A percentile compares a stretch with the other conserved stretches of the same genome.
phyloP scores from a whole-genome alignment of 2,329 filamentous ascomycete genomes.

The Mariannaea sp. region DNA sequence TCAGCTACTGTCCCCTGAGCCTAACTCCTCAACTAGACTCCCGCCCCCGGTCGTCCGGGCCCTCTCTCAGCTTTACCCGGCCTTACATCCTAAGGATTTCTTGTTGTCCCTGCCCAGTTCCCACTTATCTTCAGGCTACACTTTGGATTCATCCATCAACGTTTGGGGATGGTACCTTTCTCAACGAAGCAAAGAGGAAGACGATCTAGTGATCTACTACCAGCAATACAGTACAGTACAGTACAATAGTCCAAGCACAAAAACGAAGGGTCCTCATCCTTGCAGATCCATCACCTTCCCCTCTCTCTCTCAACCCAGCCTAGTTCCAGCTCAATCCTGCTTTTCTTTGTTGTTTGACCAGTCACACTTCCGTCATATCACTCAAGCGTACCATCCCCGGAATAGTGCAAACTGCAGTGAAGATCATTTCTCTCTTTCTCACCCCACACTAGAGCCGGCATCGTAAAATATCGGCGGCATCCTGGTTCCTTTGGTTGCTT shows the following conservation, averaged over 20 bases:
- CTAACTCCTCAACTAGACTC: too few species aligned
- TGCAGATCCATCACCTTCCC: neutral
- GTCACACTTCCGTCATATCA: neutral
- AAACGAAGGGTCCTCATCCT: neutral
- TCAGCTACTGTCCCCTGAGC: too few species aligned
- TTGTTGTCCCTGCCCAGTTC: neutral
- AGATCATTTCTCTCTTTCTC: conserved; percentile 8
- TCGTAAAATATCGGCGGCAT: conserved; percentile 6
- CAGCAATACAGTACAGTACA: too few species aligned
- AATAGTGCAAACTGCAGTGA: conserved; percentile 13
- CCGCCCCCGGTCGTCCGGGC: neutral
- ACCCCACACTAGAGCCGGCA: neutral
- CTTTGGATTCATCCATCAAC: neutral
- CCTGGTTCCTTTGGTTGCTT: neutral
- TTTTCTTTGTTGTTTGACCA: conserved; percentile 3
- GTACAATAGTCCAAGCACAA: too few species aligned
- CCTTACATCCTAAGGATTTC: neutral
- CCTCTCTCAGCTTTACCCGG: neutral
- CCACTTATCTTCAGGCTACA: neutral
- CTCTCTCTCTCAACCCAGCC: conserved; percentile 4
- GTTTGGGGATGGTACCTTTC: neutral
- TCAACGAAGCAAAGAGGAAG: too few species aligned
- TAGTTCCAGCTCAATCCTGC: conserved; percentile 11
- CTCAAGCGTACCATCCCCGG: conserved; percentile 16
- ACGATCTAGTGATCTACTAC: too few species aligned